These are phyloP conservation scores for Neurospora sp. DNA, from an alignment of 495 filamentous ascomycete species.

Conservation along the genomic window DNA sequence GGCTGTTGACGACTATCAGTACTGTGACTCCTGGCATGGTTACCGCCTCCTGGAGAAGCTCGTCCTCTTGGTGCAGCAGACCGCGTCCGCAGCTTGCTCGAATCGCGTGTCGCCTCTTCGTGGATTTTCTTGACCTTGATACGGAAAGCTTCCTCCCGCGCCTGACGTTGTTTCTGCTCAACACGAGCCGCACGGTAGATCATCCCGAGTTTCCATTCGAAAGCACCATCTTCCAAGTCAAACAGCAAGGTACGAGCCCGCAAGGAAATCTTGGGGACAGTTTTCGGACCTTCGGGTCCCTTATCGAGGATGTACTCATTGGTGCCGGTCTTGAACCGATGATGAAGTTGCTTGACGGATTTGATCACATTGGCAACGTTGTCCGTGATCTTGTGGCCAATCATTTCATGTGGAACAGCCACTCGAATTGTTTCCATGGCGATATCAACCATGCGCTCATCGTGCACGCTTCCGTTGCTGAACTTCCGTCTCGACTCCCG, in stretches of 20 bases:
- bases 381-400: conserved; percentile 84
- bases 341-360: conserved; percentile 76
- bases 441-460: conserved; percentile 80
- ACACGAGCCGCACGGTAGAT: conserved; percentile 83
- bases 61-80: conserved; percentile 39
- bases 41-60: conserved; percentile 16
- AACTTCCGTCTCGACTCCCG: conserved; percentile 62
- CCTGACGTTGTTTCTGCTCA: conserved; percentile 81
- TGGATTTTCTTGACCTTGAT: conserved; percentile 77
- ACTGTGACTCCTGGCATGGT: conserved; percentile 44
- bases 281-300: conserved; percentile 71
- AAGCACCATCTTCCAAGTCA: conserved; percentile 89
- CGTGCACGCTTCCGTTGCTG: conserved; percentile 43
- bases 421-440: conserved; percentile 76
- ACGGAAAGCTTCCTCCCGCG: conserved; percentile 79
- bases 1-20: conserved; percentile 33
- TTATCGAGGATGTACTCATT: conserved; percentile 81
- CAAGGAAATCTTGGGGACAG: conserved; percentile 72
- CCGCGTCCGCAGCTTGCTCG: conserved; percentile 33
- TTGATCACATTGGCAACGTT: conserved; percentile 85
- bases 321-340: conserved; percentile 77
- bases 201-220: conserved; percentile 90
- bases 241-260: conserved; percentile 74
- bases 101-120: conserved; percentile 49
- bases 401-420: conserved; percentile 87